Base-by-base conservation (phyloP, 2,329 filamentous ascomycete species). In the Periglandula ipomoeae region DNA sequence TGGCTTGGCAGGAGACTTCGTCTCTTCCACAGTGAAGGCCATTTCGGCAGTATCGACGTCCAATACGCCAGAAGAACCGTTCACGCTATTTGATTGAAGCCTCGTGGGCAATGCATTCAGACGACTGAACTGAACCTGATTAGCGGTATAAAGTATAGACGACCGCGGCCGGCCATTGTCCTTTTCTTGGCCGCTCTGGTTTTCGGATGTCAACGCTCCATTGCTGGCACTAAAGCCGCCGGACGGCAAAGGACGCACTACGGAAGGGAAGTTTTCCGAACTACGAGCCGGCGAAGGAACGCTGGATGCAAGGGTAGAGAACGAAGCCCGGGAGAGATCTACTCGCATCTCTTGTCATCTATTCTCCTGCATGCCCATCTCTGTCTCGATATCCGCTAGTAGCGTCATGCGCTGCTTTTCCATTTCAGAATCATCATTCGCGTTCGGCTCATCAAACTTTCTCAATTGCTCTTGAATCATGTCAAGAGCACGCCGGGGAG, bases 301-400 rank as follows among this genome's bases (percentile, higher is more conserved):
- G 11, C 59, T 59, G 26, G 60, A 59, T 39, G 53, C 66, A 64
- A 74, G 58, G 7, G 71, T 75, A 2, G 73, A 77, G 37, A 74
- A 58, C 5, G 77, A 80, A 54, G 75, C 70, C 49, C 72, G 71
- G 46, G 68, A 65, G 37, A 81, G 59, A 34, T 74, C 71, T 23
- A 72, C 65, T 49, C 78, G 77, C 64, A 83, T 72, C 44, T 73
- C 65, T 49, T 76, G 72, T 81, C 81, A 84, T 54, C 76, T 73
- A 47, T 70, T 70, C 58, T 81, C 78, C 58, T 84, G 76, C 53
- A 71, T 61, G 1, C 74, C 77, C 72, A 84, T 79, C 60, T 85
- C 81, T 52, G 67, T 68, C 58, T 85, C 81, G 1, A 85, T 65
- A 51, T 79, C 74, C 27, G 78, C 73, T 2, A 85, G 65, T 3